Conservation (phyloP, 495 filamentous ascomycete species). For the Neurospora tetraspora region DNA sequence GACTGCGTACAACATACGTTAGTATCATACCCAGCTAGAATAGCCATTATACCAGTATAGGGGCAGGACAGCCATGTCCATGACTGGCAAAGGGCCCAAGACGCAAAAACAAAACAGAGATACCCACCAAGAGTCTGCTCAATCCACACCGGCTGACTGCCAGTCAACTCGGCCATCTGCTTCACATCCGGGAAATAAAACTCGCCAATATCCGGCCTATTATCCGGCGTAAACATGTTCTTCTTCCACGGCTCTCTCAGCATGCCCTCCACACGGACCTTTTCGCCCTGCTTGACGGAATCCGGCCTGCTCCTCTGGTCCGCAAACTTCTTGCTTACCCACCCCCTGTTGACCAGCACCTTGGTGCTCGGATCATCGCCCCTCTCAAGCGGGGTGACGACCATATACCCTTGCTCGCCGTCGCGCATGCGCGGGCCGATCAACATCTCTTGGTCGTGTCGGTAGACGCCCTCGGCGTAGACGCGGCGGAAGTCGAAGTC, state of each 20-base stretch:
- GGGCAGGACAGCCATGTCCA: neutral
- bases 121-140: constrained; percentile 86
- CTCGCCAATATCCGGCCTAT: constrained; percentile 66
- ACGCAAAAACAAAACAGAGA: neutral
- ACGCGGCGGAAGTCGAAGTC: constrained; percentile 93
- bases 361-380: constrained; percentile 32
- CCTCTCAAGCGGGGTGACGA: constrained; percentile 83
- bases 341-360: constrained; percentile 79
- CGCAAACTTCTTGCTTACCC: constrained; percentile 66
- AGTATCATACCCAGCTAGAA: neutral
- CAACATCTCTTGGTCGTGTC: constrained; percentile 92
- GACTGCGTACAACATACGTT: constrained; percentile 35
- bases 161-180: constrained; percentile 82
- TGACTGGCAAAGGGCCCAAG: neutral
- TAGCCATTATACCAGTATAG: neutral
- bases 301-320: constrained; percentile 51
- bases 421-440: constrained; percentile 84
- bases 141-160: constrained; percentile 84
- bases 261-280: constrained; percentile 69
- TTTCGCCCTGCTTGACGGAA: constrained; percentile 49
- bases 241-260: constrained; percentile 87
- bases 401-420: constrained; percentile 80
- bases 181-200: constrained; percentile 93
- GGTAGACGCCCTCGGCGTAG: constrained; percentile 57
- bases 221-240: constrained; percentile 94